Evolutionary conservation across 495 filamentous ascomycete genomes (phyloP), one percentile per base, ranked within the genome.

Genomic region (Cryomyces minteri): DNA sequence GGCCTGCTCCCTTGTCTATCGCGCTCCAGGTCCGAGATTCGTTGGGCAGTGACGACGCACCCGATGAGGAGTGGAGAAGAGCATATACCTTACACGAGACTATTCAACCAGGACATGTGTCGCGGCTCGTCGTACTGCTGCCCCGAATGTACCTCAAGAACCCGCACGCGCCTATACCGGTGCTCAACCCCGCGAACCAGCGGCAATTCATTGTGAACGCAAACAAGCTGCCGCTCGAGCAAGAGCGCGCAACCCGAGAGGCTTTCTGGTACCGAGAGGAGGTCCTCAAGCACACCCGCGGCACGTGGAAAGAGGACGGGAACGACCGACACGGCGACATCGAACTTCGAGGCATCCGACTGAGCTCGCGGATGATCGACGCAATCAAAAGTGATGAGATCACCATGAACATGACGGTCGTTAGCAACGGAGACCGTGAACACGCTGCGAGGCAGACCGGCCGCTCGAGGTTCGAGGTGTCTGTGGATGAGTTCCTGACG

Each of bases 211-310:
- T 95, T 18, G 83, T 94, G 41, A 87, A 79, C 55, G 77, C 79
- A 38, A 73, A 73, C 48, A 83, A 84, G 51, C 69, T 83, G 41
- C 78, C 81, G 0, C 80, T 84, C 2, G 83, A 90, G 47, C 74
- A 71, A 28, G 87, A 95, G 61, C 73, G 79, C 32, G 74, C 78
- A 5, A 79, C 70, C 38, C 72, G 88, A 36, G 85, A 94, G 63
- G 77, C 79, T 2, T 94, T 94, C 60, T 94, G 88, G 88, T 94
- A 85, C 63, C 73, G 88, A 5, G 82, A 92, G 55, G 80, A 79
- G 55, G 69, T 95, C 2, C 69, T 95, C 7, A 80, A 82, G 48
- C 67, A 68, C 18, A 58, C 94, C 3, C 63, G 63, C 4, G 88
- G 77, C 3, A 69, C 65, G 2, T 95, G 88, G 88, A 72, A 66